These are phyloP conservation scores for Babesia caballi DNA, from an alignment of 169 alveolate genomes.

Conservation along the genomic window DNA sequence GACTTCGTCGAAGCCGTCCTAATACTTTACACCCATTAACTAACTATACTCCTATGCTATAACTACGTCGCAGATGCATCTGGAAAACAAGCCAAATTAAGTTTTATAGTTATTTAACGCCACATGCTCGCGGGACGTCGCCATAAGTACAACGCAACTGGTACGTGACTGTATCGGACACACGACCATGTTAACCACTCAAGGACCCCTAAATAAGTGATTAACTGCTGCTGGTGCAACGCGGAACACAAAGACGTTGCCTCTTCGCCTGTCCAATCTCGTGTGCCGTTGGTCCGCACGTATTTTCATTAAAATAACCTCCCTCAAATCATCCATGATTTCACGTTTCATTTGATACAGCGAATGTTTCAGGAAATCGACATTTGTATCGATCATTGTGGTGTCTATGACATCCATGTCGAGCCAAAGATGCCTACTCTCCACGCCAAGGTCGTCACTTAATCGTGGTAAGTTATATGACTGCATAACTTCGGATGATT, in stretches of 20 bases:
- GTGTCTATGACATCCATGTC: constrained; percentile 88
- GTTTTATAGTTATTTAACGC: too few species aligned
- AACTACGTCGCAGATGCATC: too few species aligned
- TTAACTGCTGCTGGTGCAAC: constrained; percentile 79
- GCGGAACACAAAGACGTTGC: constrained; percentile 83
- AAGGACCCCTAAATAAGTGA: constrained; percentile 19
- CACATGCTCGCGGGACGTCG: too few species aligned
- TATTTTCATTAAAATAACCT: constrained; percentile 75
- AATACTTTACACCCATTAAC: too few species aligned
- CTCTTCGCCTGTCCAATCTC: constrained; percentile 83
- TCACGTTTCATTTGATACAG: constrained; percentile 85
- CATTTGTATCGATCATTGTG: constrained; percentile 84
- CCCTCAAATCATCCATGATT: constrained; percentile 85
- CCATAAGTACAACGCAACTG: too few species aligned
- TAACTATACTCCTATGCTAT: too few species aligned
- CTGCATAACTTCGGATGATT: neutral
- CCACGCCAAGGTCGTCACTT: constrained; percentile 30
- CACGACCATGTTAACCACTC: neutral
- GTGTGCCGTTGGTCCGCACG: constrained; percentile 84
- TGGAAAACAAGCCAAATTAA: too few species aligned
- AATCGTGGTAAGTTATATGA: neutral
- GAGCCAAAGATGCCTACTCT: constrained; percentile 69
- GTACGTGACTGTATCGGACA: too few species aligned
- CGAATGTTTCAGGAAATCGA: constrained; percentile 80
- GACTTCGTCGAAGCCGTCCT: too few species aligned